Evolutionary conservation across 768 basidiomycete genomes (phyloP), one percentile per base, ranked within the genome.

Genomic region (Lactarius trivialis): DNA sequence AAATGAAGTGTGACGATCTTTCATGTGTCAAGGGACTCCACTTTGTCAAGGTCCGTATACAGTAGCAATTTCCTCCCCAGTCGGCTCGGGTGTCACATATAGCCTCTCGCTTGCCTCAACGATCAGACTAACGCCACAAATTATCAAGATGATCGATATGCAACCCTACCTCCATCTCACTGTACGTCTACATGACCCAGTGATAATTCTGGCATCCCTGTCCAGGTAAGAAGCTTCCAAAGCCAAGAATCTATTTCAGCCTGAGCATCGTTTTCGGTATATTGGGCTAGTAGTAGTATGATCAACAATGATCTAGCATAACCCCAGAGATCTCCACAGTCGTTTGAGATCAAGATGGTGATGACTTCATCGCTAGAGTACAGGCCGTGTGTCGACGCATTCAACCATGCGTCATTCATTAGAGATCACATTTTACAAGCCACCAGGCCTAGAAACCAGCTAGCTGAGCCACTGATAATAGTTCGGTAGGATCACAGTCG

Each of bases 301-400:
- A 69, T 68, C 78, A 77, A 71, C 82, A 79, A 66, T 77, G 73
- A 32, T 78, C 80, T 37, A 80, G 77, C 60, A 82, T 73, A 70
- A 83, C 82, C 67, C 68, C 71, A 68, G 73, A 61, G 51, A 32
- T 52, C 12, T 28, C 45, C 45, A 48, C 12, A 24, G 24, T 14
- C 24, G 45, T 26, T 48, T 14, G 45, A 12, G 9, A 48, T 48
- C 14, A 21, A 11, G 43, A 21, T 21, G 11, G 21, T 21, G 43
- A 24, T 24, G 45, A 48, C 24, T 48, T 48, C 5, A 48, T 48
- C 24, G 45, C 12, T 24, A 48, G 45, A 3, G 24, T 15, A 41
- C 28, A n/a, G 28, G 7, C 28, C 43, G 43, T 17, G 32, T 45
- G 33, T 34, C 41, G 41, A 43, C 24, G 21, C 14, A 49, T 17